phyloP scores from a whole-genome alignment of 2,329 filamentous ascomycete genomes.

The Verticillium tricorpus region DNA sequence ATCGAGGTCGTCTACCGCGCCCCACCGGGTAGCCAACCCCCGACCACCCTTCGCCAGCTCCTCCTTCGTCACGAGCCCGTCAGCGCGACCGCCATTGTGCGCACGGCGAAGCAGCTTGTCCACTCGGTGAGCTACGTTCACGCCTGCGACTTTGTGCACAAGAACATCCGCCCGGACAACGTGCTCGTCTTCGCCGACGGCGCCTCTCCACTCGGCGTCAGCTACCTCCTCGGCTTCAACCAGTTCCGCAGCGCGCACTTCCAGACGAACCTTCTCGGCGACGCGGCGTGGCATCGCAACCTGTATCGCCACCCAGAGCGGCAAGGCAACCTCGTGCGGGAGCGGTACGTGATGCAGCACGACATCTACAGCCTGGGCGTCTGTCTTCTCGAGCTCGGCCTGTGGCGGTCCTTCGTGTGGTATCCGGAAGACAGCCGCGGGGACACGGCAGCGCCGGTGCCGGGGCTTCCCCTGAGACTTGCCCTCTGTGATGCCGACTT shows the following conservation, averaged over 20 bases:
- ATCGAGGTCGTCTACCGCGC: neutral
- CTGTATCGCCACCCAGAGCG: conserved; percentile 46
- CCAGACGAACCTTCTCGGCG: conserved; percentile 16
- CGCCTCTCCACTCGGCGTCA: neutral
- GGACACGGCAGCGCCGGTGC: neutral
- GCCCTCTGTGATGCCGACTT: neutral
- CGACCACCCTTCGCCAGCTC: neutral
- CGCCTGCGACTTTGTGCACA: conserved; percentile 38
- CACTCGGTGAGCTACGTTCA: conserved; percentile 27
- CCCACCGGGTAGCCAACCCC: neutral
- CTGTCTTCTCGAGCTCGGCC: conserved; percentile 46
- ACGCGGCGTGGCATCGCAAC: conserved; percentile 32
- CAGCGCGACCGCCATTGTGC: conserved; percentile 19
- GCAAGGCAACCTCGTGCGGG: conserved; percentile 33
- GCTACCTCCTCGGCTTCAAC: conserved; percentile 41
- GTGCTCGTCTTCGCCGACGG: conserved; percentile 24
- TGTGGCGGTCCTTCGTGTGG: conserved; percentile 34
- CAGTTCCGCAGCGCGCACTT: conserved; percentile 29
- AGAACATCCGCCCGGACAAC: conserved; percentile 38
- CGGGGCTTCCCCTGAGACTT: neutral
- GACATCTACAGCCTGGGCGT: conserved; percentile 54
- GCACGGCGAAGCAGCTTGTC: conserved; percentile 20
- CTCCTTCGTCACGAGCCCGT: neutral
- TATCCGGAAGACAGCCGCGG: neutral
- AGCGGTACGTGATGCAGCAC: conserved; percentile 45